phyloP scores from a whole-genome alignment of 495 filamentous ascomycete species.

The Penicillium goetzii region DNA sequence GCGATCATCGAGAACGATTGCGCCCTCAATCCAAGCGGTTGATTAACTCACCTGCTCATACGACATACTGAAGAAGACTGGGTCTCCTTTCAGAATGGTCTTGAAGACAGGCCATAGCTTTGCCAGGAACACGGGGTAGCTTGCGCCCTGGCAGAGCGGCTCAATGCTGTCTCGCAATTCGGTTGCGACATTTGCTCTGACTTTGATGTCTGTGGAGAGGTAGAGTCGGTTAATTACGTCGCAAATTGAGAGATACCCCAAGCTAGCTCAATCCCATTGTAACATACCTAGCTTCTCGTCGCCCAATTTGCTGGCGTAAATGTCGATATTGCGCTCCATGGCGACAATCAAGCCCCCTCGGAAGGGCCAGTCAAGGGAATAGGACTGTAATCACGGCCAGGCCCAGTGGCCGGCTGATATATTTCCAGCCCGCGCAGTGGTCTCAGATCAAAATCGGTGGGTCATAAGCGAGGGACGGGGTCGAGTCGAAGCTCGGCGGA shows the following conservation, averaged over 20 bases:
- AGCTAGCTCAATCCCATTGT: not conserved
- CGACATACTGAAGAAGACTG: conserved; percentile 87
- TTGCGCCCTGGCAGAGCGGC: conserved; percentile 62
- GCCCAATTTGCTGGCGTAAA: conserved; percentile 61
- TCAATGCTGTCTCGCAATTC: conserved; percentile 87
- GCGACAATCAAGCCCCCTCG: conserved; percentile 30
- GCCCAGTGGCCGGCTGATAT: conserved; percentile 48
- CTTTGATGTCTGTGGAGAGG: conserved; percentile 65
- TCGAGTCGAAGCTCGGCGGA: conserved; percentile 43
- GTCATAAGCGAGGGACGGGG: conserved; percentile 55
- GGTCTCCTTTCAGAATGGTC: conserved; percentile 79
- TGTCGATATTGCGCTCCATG: conserved; percentile 62
- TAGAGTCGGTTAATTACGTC: conserved; percentile 11
- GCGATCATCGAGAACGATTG: conserved; percentile 1
- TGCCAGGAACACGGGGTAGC: conserved; percentile 76
- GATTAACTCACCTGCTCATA: conserved; percentile 70
- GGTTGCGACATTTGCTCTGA: conserved; percentile 74
- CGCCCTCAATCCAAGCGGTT: conserved; percentile 4
- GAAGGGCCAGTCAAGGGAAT: conserved; percentile 32
- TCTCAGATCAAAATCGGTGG: conserved; percentile 27
- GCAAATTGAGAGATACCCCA: not conserved
- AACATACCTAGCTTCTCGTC: conserved; percentile 62
- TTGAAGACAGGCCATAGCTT: conserved; percentile 90
- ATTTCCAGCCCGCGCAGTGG: conserved; percentile 37
- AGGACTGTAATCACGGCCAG: conserved; percentile 40